Evolutionary conservation across 352 stramenopile genomes (phyloP), one percentile per base, ranked within the genome.

Genomic region (Phytophthora melonis): DNA sequence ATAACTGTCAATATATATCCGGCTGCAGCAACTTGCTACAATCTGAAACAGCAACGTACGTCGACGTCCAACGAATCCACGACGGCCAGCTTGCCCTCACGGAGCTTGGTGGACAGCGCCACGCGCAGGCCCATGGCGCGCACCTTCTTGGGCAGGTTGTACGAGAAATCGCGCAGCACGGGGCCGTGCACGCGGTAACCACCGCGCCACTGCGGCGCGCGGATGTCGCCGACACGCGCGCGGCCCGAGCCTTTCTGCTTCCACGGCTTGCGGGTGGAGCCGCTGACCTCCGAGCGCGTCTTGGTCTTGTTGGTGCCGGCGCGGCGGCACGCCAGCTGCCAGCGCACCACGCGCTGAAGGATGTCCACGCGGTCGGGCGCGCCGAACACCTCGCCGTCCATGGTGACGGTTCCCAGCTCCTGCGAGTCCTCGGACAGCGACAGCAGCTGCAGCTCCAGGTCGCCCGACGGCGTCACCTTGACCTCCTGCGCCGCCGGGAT

Each of bases 231-330:
- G n/a, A 97, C 90, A 86, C 90, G 90, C 8, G 90, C 90, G 45
- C 88, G 88, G 14, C 90, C 90, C 18, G 82, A 92, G 32, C 90
- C 90, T 91, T 97, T 97, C 70, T 97, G 90, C 82, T 92, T 92
- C 87, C 89, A 96, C 16, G 88, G 84, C 78, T 97, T 97, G 70
- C 89, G 84, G 70, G 89, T 96, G 23, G 90, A 97, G 39, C 90
- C 89, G 79, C 89, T 95, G 11, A 92, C 87, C 80, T 97, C 90
- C 25, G 88, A 89, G 72, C 90, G 90, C 61, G 89, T 93, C 84
- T 97, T 97, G 72, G 88, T 92, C 80, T 96, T 96, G 87, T 95
- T 92, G 74, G 90, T 95, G 67, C 89, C 90, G 45, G 89, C 87
- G 57, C 90, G 89, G 69, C 88, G 88, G 66, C 88, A 92, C 19